Percentiles rank a stretch among this genome's conserved stretches.
These are phyloP conservation scores for Umbelopsis sp. DNA, from an alignment of 371 early-diverging fungal genomes.

Conservation along the genomic window DNA sequence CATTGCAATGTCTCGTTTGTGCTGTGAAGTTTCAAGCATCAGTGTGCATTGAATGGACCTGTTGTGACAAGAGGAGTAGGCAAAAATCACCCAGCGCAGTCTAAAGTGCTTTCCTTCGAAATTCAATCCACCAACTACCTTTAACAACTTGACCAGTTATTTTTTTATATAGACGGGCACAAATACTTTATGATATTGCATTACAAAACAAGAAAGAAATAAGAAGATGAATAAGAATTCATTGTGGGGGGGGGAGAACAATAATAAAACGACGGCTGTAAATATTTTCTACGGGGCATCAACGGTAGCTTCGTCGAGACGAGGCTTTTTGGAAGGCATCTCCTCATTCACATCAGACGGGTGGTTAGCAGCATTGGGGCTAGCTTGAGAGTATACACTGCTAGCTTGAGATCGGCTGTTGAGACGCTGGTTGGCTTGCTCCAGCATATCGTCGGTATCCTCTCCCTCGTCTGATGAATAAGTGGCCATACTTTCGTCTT, in stretches of 20 bases:
- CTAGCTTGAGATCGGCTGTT: constrained; percentile 19
- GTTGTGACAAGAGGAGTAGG: background rate
- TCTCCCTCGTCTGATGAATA: constrained; percentile 41
- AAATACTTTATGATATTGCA: constrained; percentile 8
- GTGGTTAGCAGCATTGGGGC: background rate
- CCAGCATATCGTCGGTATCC: constrained; percentile 52
- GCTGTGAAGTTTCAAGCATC: background rate
- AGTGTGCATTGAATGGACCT: background rate
- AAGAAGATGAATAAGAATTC: background rate
- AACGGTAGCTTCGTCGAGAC: constrained; percentile 10
- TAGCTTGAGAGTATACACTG: background rate
- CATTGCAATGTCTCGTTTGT: background rate
- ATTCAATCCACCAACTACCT: too few species aligned
- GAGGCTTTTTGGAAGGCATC: constrained; percentile 10
- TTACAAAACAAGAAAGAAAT: constrained; percentile 8
- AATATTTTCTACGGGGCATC: constrained; percentile 11
- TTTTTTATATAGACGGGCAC: background rate
- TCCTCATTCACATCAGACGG: background rate
- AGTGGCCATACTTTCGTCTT: constrained; percentile 14
- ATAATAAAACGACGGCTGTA: constrained; percentile 1
- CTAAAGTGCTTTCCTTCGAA: too few species aligned
- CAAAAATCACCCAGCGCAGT: background rate
- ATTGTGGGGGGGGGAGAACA: background rate
- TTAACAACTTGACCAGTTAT: too few species aligned
- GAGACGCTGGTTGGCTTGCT: constrained; percentile 35